These are phyloP conservation scores for Moringa oleifera DNA, from an alignment of 345 rosid species.

Conservation along the genomic window DNA sequence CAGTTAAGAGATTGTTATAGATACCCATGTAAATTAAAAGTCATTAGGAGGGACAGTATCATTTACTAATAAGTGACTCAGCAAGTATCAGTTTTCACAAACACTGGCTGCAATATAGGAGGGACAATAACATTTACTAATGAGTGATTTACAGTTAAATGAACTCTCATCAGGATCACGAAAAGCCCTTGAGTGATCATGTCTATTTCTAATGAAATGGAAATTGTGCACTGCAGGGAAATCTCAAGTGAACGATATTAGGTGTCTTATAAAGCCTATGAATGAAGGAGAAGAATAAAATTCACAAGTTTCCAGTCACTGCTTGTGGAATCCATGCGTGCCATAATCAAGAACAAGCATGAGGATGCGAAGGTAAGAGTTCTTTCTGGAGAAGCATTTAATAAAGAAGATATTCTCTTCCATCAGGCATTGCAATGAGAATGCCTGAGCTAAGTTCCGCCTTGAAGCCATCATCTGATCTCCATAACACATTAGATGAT, in stretches of 20 bases:
- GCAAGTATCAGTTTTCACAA: not conserved
- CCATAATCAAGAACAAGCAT: not conserved
- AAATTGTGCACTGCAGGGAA: not conserved
- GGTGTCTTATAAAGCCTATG: not conserved
- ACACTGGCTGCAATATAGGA: not conserved
- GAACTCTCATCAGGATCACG: not conserved
- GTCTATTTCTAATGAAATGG: not conserved
- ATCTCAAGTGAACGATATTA: too few species aligned
- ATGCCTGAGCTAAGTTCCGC: not conserved
- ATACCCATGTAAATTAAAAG: too few species aligned
- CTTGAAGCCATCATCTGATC: not conserved
- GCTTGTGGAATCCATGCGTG: not conserved
- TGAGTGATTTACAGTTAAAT: too few species aligned
- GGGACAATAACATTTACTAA: not conserved
- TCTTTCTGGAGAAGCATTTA: not conserved
- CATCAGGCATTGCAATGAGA: not conserved
- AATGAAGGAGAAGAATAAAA: not conserved
- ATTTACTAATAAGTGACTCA: not conserved
- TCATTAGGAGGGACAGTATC: conserved; percentile 2
- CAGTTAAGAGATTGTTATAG: not conserved
- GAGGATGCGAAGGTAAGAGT: not conserved
- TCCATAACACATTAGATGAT: not conserved
- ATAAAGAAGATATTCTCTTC: not conserved
- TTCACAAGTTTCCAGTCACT: not conserved
- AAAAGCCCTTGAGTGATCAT: not conserved